Percentiles rank a stretch among this genome's conserved stretches.
These are phyloP conservation scores for Heteromeles arbutifolia DNA, from an alignment of 306 rosid species.

Conservation along the genomic window DNA sequence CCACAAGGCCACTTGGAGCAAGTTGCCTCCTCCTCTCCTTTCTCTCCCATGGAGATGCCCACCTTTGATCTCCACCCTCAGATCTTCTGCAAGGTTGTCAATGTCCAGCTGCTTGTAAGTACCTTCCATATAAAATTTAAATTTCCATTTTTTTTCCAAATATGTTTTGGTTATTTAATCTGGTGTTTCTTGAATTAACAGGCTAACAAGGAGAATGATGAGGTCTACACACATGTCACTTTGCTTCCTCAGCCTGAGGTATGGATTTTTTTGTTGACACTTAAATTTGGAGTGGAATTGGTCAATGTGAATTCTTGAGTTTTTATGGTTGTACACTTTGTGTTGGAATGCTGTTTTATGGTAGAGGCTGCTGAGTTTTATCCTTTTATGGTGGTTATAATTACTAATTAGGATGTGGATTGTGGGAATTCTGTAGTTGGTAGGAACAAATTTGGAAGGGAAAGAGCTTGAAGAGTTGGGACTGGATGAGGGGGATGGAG, in stretches of 20 bases:
- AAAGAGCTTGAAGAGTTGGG: constrained; percentile 62
- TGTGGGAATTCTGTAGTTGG: constrained; percentile 40
- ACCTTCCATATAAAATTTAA: constrained; percentile 4
- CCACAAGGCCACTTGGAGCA: constrained; percentile 95
- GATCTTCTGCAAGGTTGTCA: constrained; percentile 81
- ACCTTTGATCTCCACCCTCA: constrained; percentile 77
- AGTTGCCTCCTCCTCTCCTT: constrained; percentile 56
- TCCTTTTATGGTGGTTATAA: neutral
- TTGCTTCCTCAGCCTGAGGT: constrained; percentile 87
- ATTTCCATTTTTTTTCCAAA: neutral
- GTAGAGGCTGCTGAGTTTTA: constrained; percentile 1
- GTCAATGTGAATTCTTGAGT: constrained; percentile 3
- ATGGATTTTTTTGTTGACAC: constrained; percentile 13
- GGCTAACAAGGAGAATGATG: constrained; percentile 98
- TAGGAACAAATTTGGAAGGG: constrained; percentile 46
- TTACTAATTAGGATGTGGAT: constrained; percentile 15
- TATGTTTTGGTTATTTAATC: constrained; percentile 5
- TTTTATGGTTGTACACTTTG: constrained; percentile 14
- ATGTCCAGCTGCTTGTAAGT: constrained; percentile 84
- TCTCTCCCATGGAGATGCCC: constrained; percentile 60
- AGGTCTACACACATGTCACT: constrained; percentile 83
- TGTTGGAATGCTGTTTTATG: constrained; percentile 12
- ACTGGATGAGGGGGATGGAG: constrained; percentile 61
- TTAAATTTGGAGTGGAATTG: neutral
- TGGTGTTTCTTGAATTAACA: constrained; percentile 24